Base-by-base conservation (phyloP, 164 flowering plant species). In the Berberis thunbergii region DNA sequence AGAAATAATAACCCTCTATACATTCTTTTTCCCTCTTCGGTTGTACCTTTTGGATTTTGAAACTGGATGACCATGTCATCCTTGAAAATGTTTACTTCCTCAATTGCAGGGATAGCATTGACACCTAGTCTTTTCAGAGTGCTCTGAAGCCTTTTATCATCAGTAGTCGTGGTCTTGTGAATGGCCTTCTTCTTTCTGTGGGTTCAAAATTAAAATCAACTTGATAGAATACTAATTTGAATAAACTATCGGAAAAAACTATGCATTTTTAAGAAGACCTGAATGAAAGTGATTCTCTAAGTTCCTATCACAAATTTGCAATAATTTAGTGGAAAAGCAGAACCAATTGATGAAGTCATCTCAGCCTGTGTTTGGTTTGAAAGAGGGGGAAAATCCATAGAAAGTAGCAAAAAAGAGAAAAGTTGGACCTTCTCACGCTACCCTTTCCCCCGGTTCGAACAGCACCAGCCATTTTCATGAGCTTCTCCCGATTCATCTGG, bases 121-220 rank as follows among this genome's bases (percentile, higher is more conserved):
- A 82, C 84, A 44, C 94, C 91, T 59, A 88, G 79, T 76, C 91
- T 88, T 72, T 87, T 87, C 60, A 87, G 69, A 43, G 94, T 87
- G 71, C 90, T 85, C 72, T 87, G 94, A 50, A 87, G 86, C 78
- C 90, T 82, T 67, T 87, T 87, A 73, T 87, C 94, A 75, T 87
- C 94, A 5, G 90, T 86, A 8, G 94, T 87, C 2, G 86, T 84
- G 40, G 91, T 81, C 77, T 85, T 87, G 76, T 87, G 94, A 4
- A 87, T 83, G 43, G 94, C 94, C 82, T 87, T 87, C 94, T 87
- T 87, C 88, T 87, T 87, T 76, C 93, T 87, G 74, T 41, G 10
- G 43, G 40, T 38, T 1, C 0, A 26, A 56, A 13, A 38, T 6
- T 5, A 38, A 4, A 38, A 40, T 13, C 2, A 7, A 56, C 2